Percentiles rank a stretch among this genome's conserved stretches.
Evolutionary conservation across 176 grass and related monocot species (phyloP).

Genomic region (Hyparrhenia diplandra): DNA sequence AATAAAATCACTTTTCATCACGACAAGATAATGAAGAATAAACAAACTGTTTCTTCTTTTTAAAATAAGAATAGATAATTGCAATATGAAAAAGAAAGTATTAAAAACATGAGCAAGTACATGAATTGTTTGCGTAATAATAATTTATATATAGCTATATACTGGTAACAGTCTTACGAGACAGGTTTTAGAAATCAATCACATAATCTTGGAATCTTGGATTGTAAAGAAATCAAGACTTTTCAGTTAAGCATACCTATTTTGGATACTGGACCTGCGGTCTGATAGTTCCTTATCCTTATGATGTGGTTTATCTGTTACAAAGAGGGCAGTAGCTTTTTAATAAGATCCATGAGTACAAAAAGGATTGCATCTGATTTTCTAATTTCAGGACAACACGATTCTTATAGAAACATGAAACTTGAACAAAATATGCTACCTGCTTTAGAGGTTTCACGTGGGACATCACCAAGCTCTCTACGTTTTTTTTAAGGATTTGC

Average conservation of each 20-base stretch:
- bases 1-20: background rate
- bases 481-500: slow-evolving; percentile 81
- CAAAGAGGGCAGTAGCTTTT: slow-evolving; percentile 6
- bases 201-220: background rate
- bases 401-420: slow-evolving; percentile 19
- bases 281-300: slow-evolving; percentile 50
- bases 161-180: background rate
- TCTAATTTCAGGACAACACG: slow-evolving; percentile 20
- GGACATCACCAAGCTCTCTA: slow-evolving; percentile 62
- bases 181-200: background rate
- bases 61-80: background rate
- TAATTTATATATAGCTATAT: background rate
- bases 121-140: background rate
- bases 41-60: background rate
- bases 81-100: background rate
- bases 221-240: background rate
- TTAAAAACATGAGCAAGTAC: background rate
- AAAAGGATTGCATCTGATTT: slow-evolving; percentile 21
- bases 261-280: slow-evolving; percentile 27
- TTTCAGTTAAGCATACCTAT: background rate
- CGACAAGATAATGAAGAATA: background rate
- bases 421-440: slow-evolving; percentile 42
- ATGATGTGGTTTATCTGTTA: slow-evolving; percentile 49
- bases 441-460: slow-evolving; percentile 41
- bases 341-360: slow-evolving; percentile 1